Percentiles rank a stretch among this genome's conserved stretches.
phyloP scores from a whole-genome alignment of 148 eudicot species.

The Rheum nobile region DNA sequence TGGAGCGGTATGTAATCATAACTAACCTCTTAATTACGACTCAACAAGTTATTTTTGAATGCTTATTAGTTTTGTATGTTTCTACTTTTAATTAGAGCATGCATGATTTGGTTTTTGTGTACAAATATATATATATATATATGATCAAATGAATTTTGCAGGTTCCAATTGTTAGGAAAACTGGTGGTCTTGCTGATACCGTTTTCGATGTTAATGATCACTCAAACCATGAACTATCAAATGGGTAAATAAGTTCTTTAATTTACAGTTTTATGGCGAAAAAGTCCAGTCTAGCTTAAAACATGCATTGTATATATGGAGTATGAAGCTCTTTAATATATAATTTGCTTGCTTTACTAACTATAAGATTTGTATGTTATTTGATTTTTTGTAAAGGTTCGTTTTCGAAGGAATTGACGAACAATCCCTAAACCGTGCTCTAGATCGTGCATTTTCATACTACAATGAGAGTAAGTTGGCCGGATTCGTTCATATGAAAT shows the following conservation, averaged over 20 bases:
- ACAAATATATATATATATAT: no score
- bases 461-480: constrained; percentile 51
- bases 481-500: background rate
- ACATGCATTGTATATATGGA: background rate
- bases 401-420: constrained; percentile 88
- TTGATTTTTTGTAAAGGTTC: constrained; percentile 35
- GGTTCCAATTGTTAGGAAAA: constrained; percentile 79
- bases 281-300: no score
- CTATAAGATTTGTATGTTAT: background rate
- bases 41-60: background rate
- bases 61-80: background rate
- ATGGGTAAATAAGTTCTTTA: constrained; percentile 41
- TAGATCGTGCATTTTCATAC: constrained; percentile 61
- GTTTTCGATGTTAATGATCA: constrained; percentile 74
- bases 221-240: constrained; percentile 40
- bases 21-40: background rate
- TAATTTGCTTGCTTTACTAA: no score
- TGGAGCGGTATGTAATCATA: constrained; percentile 47
- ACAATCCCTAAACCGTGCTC: constrained; percentile 49
- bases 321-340: background rate
- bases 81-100: background rate
- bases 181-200: constrained; percentile 93
- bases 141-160: constrained; percentile 13
- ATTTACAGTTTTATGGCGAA: no score
- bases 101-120: no score